Base-by-base conservation (phyloP, 768 basidiomycete genomes). In the Leccinum disarticulatum region DNA sequence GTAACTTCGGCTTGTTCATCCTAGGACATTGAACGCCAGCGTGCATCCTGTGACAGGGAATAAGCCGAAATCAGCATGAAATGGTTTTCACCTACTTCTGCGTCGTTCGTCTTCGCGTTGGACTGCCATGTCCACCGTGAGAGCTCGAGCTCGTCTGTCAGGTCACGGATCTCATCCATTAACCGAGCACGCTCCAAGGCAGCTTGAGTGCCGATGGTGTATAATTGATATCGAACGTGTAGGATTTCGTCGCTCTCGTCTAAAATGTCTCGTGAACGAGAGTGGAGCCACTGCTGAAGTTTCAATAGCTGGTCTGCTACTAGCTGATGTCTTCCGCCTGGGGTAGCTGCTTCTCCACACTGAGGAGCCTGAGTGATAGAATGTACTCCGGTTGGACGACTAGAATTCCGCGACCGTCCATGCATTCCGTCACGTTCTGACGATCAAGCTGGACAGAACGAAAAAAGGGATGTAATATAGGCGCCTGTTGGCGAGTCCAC, bases 121-220 rank as follows among this genome's bases (percentile, higher is more conserved):
- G 64, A 66, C 13, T 65, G 68, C 41, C 70, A 68, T 13, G 63
- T 59, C 28, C 63, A 66, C 11, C 71, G 73, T 30, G 77, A 70
- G 54, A 79, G 77, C 43, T 78, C 78, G 8, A 87, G 70, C 43
- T 79, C 70, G 17, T 77, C 70, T 68, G 81, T 80, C 55, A 91
- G 79, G 47, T 79, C 74, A 17, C 68, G 74, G 52, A 91, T 81
- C 63, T 90, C 87, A 43, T 81, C 78, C 50, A 79, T 75, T 11
- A 83, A 75, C n/a, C 77, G 79, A 19, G 76, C 66, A 54, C 82
- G 80, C 47, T 89, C 86, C 19, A 76, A 72, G 33, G 82, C 77
- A 13, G 79, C 80, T 19, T 78, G 49, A 30, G 36, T 47, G 46
- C 79, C 80, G 31, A 76, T 67, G 0, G 81, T 79, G 55, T 83